phyloP scores from a whole-genome alignment of 2,329 filamentous ascomycete genomes.

The Aspergillus ochraceus region DNA sequence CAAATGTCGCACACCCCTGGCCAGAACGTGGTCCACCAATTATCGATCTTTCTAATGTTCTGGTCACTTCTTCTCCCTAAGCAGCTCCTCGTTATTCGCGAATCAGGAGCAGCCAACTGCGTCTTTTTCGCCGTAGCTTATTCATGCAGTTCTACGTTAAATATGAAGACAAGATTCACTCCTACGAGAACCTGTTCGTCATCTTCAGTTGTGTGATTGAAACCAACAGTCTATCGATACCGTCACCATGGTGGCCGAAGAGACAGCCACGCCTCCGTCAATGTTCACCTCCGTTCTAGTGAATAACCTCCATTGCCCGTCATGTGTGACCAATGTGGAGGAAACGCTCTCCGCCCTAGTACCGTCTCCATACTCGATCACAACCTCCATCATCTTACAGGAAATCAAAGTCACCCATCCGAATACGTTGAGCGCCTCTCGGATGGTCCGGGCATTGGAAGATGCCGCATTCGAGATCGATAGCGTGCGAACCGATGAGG shows the following conservation, averaged over 20 bases:
- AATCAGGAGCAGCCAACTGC: background rate
- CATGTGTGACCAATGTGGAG: background rate
- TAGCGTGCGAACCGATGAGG: background rate
- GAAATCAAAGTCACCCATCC: background rate
- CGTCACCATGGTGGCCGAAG: background rate
- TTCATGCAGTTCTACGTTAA: background rate
- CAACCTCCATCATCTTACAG: background rate
- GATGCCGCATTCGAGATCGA: background rate
- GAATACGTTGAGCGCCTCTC: background rate
- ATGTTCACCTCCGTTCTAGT: background rate
- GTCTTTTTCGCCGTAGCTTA: background rate
- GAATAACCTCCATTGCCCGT: background rate
- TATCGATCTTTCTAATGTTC: too few species aligned
- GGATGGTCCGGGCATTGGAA: background rate
- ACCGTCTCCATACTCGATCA: background rate
- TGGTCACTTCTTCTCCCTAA: too few species aligned
- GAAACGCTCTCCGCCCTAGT: background rate
- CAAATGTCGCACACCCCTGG: too few species aligned
- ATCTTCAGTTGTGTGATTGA: background rate
- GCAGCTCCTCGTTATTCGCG: too few species aligned
- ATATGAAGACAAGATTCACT: background rate
- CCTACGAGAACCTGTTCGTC: background rate
- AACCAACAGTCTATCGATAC: background rate
- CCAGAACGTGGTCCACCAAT: too few species aligned
- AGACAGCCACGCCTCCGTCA: background rate